A percentile compares a stretch with the other conserved stretches of the same genome.
These are phyloP conservation scores for Naumovozyma baii DNA, from an alignment of 805 yeast species.

Conservation along the genomic window DNA sequence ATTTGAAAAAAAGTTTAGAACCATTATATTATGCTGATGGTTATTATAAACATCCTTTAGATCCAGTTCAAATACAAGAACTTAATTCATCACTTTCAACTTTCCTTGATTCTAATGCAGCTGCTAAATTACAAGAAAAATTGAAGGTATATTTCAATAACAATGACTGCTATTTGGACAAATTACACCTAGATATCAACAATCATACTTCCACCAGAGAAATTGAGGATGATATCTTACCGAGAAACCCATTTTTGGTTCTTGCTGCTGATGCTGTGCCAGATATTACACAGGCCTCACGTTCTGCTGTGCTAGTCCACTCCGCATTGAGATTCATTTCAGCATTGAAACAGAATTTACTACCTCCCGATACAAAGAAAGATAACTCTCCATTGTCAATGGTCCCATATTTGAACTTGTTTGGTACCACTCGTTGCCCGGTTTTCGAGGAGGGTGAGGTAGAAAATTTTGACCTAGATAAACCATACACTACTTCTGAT, in stretches of 20 bases:
- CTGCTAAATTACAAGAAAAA: conserved; percentile 45
- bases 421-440: conserved; percentile 59
- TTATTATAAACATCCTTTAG: conserved; percentile 28
- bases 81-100: conserved; percentile 36
- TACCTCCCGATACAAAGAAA: conserved; percentile 52
- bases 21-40: conserved; percentile 52
- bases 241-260: conserved; percentile 68
- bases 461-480: conserved; percentile 30
- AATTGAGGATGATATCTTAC: conserved; percentile 55
- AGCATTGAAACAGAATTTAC: conserved; percentile 43
- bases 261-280: conserved; percentile 66
- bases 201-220: conserved; percentile 47
- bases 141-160: conserved; percentile 37
- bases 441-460: conserved; percentile 25
- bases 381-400: conserved; percentile 49
- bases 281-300: conserved; percentile 51
- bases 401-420: conserved; percentile 56
- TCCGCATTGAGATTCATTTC: conserved; percentile 59
- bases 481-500: conserved; percentile 38
- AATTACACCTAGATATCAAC: conserved; percentile 34
- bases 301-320: conserved; percentile 58
- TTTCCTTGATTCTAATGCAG: conserved; percentile 36
- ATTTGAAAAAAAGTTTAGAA: conserved; percentile 45
- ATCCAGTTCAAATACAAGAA: conserved; percentile 21
- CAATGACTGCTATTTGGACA: conserved; percentile 46